A percentile compares a stretch with the other conserved stretches of the same genome.
phyloP scores from a whole-genome alignment of 1,284 basidiomycete genomes.

The Afroboletus lepidellus region DNA sequence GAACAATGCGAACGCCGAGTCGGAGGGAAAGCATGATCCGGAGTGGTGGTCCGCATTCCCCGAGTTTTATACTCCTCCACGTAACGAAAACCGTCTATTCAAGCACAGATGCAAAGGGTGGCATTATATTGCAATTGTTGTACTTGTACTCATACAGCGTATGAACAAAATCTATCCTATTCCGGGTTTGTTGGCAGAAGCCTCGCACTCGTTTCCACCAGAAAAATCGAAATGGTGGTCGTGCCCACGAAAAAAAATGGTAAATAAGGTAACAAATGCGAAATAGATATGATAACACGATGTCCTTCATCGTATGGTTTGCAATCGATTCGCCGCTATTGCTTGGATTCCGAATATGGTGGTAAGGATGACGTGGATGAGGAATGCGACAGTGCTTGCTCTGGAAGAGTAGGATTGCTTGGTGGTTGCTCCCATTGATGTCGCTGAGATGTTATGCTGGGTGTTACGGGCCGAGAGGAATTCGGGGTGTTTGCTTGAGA shows the following conservation, averaged over 20 bases:
- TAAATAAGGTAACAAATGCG: constrained; percentile 23
- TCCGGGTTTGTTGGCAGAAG: constrained; percentile 1
- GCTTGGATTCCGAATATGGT: constrained; percentile 31
- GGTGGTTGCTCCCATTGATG: constrained; percentile 23
- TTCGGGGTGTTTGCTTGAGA: constrained; percentile 68
- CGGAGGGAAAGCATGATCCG: constrained; percentile 12
- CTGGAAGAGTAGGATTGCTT: constrained; percentile 7
- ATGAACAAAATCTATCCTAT: constrained; percentile 22
- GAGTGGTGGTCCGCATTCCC: neutral
- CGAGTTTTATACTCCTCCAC: neutral
- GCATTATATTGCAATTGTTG: constrained; percentile 8
- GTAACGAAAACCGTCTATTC: too few relatives aligned
- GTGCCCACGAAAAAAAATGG: constrained; percentile 10
- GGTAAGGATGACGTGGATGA: constrained; percentile 35
- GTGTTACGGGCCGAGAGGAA: constrained; percentile 62
- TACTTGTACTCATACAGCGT: constrained; percentile 16
- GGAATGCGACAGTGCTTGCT: constrained; percentile 22
- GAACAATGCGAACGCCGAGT: neutral
- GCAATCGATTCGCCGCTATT: constrained; percentile 9
- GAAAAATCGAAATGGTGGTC: neutral
- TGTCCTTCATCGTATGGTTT: constrained; percentile 2
- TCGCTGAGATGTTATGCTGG: constrained; percentile 34
- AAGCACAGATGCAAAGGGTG: too few relatives aligned
- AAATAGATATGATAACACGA: constrained; percentile 22
- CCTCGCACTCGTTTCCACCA: too few relatives aligned